Base-by-base conservation (phyloP, 2,329 filamentous ascomycete species). In the Aspergillus sp. region DNA sequence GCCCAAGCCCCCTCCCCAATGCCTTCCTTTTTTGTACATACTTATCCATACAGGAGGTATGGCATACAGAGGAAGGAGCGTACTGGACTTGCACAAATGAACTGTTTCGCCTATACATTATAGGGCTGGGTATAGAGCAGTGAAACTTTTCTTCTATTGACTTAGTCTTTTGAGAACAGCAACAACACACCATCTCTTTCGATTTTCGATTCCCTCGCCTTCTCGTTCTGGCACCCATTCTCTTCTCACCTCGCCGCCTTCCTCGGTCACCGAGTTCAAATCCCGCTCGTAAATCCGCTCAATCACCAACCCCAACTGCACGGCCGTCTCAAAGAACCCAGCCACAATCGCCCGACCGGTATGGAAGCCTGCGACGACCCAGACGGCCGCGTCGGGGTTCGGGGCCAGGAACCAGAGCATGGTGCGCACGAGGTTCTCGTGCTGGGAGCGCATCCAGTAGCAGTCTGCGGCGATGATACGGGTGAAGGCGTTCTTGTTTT, bases 381-480 rank as follows among this genome's bases (percentile, higher is more conserved):
- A 72, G n/a, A 79, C 53, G 13, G 53, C 54, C 1, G 65, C 57
- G 5, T 43, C 45, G 0, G 54, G 53, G 10, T 33, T 27, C 5
- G 58, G 51, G 5, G 72, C 69, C 12, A 82, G 68, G 53, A 81
- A 80, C 59, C 78, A 76, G 5, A 73, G 59, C 69, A 82, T 75
- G 1, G 77, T 79, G 10, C 60, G 64, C 8, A 70, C 73, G 11
- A 83, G 69, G 48, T 77, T 78, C 38, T 69, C 67, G 54, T 83
- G 79, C 61, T 82, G 73, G 19, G 63, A 62, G 1, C 64, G 66
- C 73, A 82, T 79, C 79, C 79, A 83, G 46, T 77, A 72, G 61
- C 78, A 82, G 53, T 83, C 80, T 40, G 79, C 78, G 1, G 78
- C 76, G 8, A 83, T 67, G 40, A 83, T 75, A 13, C 76, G 72